Evolutionary conservation across 345 rosid genomes (phyloP).

Genomic region (Rhodamnia argentea): DNA sequence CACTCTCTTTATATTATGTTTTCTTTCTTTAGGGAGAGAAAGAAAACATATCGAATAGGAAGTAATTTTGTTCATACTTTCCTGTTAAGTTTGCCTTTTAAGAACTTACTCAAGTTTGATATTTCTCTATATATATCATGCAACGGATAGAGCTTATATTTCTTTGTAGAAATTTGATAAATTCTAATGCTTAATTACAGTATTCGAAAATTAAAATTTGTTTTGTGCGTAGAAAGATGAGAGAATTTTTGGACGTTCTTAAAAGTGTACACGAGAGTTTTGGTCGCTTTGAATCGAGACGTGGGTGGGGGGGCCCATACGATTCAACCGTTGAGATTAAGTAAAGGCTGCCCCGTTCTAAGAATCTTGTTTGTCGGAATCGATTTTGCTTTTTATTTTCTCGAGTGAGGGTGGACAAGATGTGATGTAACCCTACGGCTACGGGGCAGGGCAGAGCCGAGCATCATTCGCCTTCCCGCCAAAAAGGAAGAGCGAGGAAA

Average conservation of each 20-base stretch:
- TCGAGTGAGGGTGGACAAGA: not conserved
- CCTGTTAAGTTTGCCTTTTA: too few species aligned
- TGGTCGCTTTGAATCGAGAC: not conserved
- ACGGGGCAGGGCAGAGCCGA: not conserved
- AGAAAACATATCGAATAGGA: too few species aligned
- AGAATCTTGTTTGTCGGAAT: not conserved
- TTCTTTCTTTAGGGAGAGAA: too few species aligned
- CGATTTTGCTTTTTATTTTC: not conserved
- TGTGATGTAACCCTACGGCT: not conserved
- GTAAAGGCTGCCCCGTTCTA: not conserved
- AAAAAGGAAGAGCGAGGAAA: not conserved
- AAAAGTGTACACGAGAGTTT: too few species aligned
- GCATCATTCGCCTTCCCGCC: not conserved
- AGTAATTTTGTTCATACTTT: too few species aligned
- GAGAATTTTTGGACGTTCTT: not conserved
- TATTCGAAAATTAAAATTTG: too few species aligned
- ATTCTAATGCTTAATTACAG: not conserved
- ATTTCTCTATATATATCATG: not conserved
- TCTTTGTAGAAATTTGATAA: too few species aligned
- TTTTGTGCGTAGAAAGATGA: too few species aligned
- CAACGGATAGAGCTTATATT: too few species aligned
- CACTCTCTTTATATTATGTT: too few species aligned
- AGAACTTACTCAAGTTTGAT: too few species aligned
- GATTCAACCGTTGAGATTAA: not conserved
- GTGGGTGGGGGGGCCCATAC: not conserved